These are phyloP conservation scores for Boletus pseudopeckii DNA, from an alignment of 768 basidiomycete genomes.

Conservation along the genomic window DNA sequence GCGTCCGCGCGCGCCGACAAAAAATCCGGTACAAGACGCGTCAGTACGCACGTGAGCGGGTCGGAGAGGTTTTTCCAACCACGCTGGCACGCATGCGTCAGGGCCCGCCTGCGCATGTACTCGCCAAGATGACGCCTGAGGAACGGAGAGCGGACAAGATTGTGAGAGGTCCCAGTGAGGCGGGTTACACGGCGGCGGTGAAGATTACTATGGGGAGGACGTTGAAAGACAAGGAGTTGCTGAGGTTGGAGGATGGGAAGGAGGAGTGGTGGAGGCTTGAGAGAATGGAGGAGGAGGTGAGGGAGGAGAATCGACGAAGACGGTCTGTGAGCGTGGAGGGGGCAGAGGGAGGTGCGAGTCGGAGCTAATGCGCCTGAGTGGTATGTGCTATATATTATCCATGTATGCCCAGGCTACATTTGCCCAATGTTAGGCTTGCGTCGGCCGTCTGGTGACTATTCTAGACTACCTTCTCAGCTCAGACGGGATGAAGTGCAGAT, in stretches of 20 bases:
- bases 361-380: background rate
- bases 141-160: slow-evolving; percentile 49
- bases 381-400: slow-evolving; percentile 1
- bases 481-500: too few species aligned
- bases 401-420: background rate
- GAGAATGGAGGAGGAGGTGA: slow-evolving; percentile 24
- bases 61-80: slow-evolving; percentile 54
- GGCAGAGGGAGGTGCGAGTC: background rate
- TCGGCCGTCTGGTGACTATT: too few species aligned
- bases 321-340: background rate
- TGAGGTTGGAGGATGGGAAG: slow-evolving; percentile 34
- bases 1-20: slow-evolving; percentile 56
- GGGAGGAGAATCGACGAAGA: slow-evolving; percentile 29
- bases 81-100: slow-evolving; percentile 47
- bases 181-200: slow-evolving; percentile 66
- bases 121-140: slow-evolving; percentile 48
- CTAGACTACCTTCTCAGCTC: background rate
- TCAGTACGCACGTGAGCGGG: slow-evolving; percentile 55
- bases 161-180: slow-evolving; percentile 52
- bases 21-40: slow-evolving; percentile 64
- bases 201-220: slow-evolving; percentile 56
- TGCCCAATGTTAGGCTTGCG: background rate
- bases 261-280: slow-evolving; percentile 28
- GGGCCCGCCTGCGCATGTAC: slow-evolving; percentile 63
- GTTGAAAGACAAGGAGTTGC: slow-evolving; percentile 35